phyloP scores from a whole-genome alignment of 257 asterid species.

The Asclepias syriaca region DNA sequence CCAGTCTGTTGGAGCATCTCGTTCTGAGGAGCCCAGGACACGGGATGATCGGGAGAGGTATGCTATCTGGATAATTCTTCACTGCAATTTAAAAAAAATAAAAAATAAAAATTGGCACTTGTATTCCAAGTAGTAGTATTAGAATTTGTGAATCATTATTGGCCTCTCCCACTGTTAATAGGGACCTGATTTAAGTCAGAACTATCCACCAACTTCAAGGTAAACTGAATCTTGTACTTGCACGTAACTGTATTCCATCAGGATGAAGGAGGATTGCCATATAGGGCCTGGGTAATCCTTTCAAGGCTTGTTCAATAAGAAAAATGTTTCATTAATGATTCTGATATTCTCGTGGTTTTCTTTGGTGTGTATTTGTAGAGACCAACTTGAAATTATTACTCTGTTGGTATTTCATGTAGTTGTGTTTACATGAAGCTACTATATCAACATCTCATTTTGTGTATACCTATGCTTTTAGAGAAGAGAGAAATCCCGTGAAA shows the following conservation, averaged over 20 bases:
- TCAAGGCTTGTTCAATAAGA: not conserved
- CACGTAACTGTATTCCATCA: no score
- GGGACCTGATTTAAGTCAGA: not conserved
- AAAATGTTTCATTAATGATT: not conserved
- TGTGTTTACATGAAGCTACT: not conserved
- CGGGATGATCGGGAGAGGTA: constrained; percentile 76
- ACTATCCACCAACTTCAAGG: not conserved
- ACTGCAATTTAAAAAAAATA: no score
- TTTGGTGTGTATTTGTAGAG: not conserved
- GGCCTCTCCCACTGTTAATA: not conserved
- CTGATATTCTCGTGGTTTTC: not conserved
- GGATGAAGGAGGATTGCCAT: no score
- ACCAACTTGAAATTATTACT: not conserved
- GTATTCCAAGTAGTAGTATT: not conserved
- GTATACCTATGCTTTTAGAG: constrained; percentile 29
- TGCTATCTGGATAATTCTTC: not conserved
- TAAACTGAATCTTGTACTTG: not conserved
- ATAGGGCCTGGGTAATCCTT: not conserved
- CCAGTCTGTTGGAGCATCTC: constrained; percentile 72
- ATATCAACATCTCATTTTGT: not conserved
- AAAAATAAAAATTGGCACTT: not conserved
- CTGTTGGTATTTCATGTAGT: not conserved
- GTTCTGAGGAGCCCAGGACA: constrained; percentile 88
- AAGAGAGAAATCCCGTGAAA: constrained; percentile 90
- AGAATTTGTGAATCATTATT: not conserved